Percentiles rank a stretch among this genome's conserved stretches.
Conservation (phyloP, 768 basidiomycete species). For the Trametes elegans region DNA sequence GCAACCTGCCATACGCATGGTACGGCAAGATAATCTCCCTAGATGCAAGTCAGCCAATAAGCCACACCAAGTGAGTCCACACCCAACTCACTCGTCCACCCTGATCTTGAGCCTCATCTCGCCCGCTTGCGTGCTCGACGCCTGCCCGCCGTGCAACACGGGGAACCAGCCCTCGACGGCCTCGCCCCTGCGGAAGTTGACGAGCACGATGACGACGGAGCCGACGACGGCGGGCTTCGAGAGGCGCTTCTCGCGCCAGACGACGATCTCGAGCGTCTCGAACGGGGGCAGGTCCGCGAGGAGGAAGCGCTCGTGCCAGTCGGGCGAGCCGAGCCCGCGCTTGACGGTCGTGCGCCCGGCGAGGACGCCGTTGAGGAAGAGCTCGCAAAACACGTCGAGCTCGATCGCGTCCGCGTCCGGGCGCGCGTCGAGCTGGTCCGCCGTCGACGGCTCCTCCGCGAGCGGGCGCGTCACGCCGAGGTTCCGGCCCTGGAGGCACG, state of each 20-base stretch:
- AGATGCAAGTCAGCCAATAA: background rate
- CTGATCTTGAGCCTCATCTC: conserved; percentile 72
- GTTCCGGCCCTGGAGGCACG: conserved; percentile 71
- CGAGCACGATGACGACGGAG: conserved; percentile 58
- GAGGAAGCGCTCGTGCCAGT: conserved; percentile 82
- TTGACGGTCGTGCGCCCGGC: conserved; percentile 76
- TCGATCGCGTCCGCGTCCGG: conserved; percentile 48
- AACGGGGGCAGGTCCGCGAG: conserved; percentile 80
- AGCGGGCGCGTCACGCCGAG: conserved; percentile 52
- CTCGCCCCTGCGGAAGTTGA: conserved; percentile 73
- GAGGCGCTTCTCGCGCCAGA: conserved; percentile 69
- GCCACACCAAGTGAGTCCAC: background rate
- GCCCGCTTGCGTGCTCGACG: conserved; percentile 59
- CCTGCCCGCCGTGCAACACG: conserved; percentile 49
- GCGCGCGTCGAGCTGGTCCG: conserved; percentile 31
- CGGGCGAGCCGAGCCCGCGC: conserved; percentile 60
- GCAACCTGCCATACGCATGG: conserved; percentile 56
- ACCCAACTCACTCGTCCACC: conserved; percentile 72
- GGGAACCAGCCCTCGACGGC: conserved; percentile 85
- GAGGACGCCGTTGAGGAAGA: conserved; percentile 64
- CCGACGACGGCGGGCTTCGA: conserved; percentile 59
- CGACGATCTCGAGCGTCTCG: conserved; percentile 60
- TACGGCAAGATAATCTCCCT: conserved; percentile 82
- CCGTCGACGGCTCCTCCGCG: conserved; percentile 24
- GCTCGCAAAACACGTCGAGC: conserved; percentile 74